Evolutionary conservation across 2,329 filamentous ascomycete species (phyloP).

Genomic region (Seiridium cupressi): DNA sequence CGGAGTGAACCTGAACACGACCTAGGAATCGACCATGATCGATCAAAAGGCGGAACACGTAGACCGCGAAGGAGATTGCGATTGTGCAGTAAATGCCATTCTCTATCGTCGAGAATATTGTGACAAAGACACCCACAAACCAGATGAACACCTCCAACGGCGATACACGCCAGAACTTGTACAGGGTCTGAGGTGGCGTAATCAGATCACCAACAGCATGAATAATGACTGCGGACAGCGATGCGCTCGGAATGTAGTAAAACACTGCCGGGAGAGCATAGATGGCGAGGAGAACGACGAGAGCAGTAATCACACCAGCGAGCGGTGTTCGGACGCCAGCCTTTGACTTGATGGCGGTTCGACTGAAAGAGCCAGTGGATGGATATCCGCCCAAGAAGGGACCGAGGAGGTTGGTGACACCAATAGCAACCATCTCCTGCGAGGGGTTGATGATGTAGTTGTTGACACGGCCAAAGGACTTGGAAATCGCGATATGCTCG

Average conservation of each 20-base stretch:
- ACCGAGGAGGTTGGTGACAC: constrained; percentile 83
- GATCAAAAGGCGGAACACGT: constrained; percentile 81
- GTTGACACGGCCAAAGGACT: constrained; percentile 93
- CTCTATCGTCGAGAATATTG: constrained; percentile 85
- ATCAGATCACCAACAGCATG: constrained; percentile 93
- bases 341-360: constrained; percentile 96
- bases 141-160: constrained; percentile 90
- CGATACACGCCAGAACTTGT: constrained; percentile 93
- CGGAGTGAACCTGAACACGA: constrained; percentile 77
- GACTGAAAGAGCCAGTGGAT: constrained; percentile 91
- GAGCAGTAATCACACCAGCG: constrained; percentile 82
- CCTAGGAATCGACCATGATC: constrained; percentile 83
- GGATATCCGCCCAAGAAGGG: constrained; percentile 92
- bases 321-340: constrained; percentile 91
- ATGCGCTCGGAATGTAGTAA: constrained; percentile 85
- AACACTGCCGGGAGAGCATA: constrained; percentile 87
- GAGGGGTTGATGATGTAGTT: constrained; percentile 96
- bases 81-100: constrained; percentile 91
- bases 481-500: constrained; percentile 95
- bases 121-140: constrained; percentile 88
- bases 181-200: constrained; percentile 85
- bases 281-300: constrained; percentile 84
- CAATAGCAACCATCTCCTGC: constrained; percentile 93
- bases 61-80: constrained; percentile 69
- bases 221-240: constrained; percentile 86